Evolutionary conservation across 75 land plant species (phyloP), one percentile per base, ranked within the genome.

Genomic region (Sequoia sempervirens): DNA sequence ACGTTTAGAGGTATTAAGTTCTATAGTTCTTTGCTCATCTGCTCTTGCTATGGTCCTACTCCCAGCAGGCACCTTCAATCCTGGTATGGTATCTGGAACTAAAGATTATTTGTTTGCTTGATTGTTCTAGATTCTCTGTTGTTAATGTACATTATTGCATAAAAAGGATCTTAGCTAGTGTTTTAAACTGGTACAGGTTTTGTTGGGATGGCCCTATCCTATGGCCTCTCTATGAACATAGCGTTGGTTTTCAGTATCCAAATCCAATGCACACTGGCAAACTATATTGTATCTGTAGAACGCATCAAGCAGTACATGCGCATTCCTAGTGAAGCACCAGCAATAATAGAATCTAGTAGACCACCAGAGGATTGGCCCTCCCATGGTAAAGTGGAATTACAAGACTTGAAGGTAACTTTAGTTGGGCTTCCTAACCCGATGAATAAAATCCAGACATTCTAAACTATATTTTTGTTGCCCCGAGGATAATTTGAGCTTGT

Each of bases 221-320:
- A 90, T 73, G 91, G 85, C 37, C 86, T 90, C 23, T 90, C 91
- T 32, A 79, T 90, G 75, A 90, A 89, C 82, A 28, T 61, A 26
- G 84, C 89, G 18, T 79, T 82, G 74, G 88, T 90, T 81, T 84
- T 75, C 47, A 64, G 83, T 82, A 85, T 87, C 26, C 85, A 90
- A 79, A 68, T 79, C 50, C 91, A 86, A 79, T 90, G 91, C 80
- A 89, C 76, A 56, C 75, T 90, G 30, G 85, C 88, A 28, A 90
- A 86, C 66, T 79, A 66, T 23, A 89, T 90, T 34, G 87, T 90
- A 18, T 90, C 91, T 70, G 91, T 89, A 32, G 91, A 90, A 69
- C 56, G 90, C 14, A 82, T 90, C n/a, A 90, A 90, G 73, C 90
- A 90, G 73, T 90, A 89, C 79, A 84, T 90, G 88, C 14, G 82